phyloP scores from a whole-genome alignment of 2,329 filamentous ascomycete species.

The Blumeria graminis region DNA sequence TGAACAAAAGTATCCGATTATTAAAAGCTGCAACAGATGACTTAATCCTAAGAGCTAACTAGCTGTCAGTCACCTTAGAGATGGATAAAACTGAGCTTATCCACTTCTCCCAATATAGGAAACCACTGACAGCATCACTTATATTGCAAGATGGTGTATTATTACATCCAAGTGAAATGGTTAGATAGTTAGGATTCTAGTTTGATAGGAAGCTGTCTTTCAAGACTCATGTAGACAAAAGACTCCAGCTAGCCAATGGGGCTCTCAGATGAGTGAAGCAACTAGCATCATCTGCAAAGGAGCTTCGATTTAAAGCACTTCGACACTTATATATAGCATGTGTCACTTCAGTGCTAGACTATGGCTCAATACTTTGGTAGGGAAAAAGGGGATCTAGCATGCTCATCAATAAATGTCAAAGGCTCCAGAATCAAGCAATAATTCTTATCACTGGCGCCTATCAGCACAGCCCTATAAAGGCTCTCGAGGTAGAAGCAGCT shows the following conservation, averaged over 20 bases:
- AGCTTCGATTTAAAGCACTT: background rate
- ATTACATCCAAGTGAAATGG: background rate
- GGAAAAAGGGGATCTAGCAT: background rate
- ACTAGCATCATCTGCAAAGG: background rate
- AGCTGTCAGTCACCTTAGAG: background rate
- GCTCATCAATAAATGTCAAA: background rate
- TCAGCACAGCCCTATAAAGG: background rate
- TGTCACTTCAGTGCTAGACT: background rate
- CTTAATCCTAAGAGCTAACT: background rate
- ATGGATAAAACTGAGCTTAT: background rate
- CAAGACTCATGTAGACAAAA: background rate
- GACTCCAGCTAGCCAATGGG: background rate
- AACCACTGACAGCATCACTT: background rate
- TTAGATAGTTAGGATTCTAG: background rate
- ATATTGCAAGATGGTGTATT: background rate
- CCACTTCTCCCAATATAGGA: background rate
- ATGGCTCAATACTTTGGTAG: background rate
- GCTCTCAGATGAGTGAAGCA: background rate
- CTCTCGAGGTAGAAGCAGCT: background rate
- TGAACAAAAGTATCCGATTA: background rate
- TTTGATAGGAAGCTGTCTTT: background rate
- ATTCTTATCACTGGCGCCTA: background rate
- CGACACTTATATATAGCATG: background rate
- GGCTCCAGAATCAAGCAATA: background rate
- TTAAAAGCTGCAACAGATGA: background rate